Conservation (phyloP, 768 basidiomycete genomes). For the Leccinum incarnatum region DNA sequence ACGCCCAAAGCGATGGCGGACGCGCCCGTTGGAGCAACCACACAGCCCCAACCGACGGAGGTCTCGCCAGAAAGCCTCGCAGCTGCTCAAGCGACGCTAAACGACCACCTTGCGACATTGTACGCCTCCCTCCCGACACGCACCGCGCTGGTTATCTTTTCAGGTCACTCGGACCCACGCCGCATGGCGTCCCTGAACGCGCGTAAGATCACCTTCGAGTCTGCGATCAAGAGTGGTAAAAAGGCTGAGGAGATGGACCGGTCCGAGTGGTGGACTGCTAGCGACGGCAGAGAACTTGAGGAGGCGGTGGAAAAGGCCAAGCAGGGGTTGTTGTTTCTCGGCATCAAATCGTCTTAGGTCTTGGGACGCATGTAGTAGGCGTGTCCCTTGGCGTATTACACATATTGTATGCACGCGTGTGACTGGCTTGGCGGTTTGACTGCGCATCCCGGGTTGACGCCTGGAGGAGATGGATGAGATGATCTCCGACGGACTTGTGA, state of each 20-base stretch:
- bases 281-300: constrained; percentile 77
- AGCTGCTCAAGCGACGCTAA: constrained; percentile 47
- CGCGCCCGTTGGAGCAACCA: constrained; percentile 19
- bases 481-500: not conserved
- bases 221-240: constrained; percentile 53
- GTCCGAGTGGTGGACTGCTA: constrained; percentile 69
- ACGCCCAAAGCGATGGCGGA: constrained; percentile 53
- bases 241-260: constrained; percentile 51
- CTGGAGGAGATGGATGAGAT: not conserved
- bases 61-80: constrained; percentile 37
- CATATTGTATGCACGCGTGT: not conserved
- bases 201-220: constrained; percentile 72
- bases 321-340: constrained; percentile 81
- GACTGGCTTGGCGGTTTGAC: not conserved
- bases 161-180: constrained; percentile 87
- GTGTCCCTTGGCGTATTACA: not conserved
- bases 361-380: not conserved
- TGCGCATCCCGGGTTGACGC: not conserved
- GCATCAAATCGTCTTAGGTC: constrained; percentile 39
- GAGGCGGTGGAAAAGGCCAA: constrained; percentile 76
- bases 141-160: constrained; percentile 82
- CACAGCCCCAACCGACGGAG: constrained; percentile 20
- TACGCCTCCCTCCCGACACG: constrained; percentile 70
- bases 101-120: constrained; percentile 58
- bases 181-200: constrained; percentile 71